Evolutionary conservation across 257 asterid species (phyloP).

Genomic region (Solanum virginianum): DNA sequence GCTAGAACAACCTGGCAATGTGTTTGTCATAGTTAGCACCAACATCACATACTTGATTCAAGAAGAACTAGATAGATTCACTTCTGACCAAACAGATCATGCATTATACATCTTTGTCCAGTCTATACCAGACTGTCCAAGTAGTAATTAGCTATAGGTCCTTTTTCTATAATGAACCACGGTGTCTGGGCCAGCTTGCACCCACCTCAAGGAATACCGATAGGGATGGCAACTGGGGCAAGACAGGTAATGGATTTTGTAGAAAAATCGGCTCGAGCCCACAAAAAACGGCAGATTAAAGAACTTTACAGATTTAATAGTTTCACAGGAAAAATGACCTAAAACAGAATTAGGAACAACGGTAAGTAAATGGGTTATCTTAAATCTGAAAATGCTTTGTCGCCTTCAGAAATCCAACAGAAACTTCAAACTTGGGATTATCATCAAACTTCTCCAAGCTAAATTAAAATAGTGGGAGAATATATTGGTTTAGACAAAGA

Average conservation of each 20-base stretch:
- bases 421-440: neutral
- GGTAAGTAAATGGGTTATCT: neutral
- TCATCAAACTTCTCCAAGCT: neutral
- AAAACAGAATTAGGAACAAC: neutral
- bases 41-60: neutral
- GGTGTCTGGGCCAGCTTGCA: neutral
- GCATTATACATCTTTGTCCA: neutral
- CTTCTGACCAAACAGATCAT: neutral
- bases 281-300: neutral
- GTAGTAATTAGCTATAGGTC: neutral
- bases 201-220: no score
- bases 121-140: neutral
- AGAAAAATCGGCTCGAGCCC: neutral
- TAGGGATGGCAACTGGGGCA: neutral
- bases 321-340: neutral
- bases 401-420: neutral
- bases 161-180: neutral
- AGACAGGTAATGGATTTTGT: neutral
- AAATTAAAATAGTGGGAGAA: neutral
- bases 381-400: neutral
- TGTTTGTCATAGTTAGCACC: constrained; percentile 2
- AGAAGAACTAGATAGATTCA: neutral
- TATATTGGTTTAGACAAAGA: neutral
- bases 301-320: neutral
- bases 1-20: constrained; percentile 59